These are phyloP conservation scores for Phytopythium chamaehyphon DNA, from an alignment of 352 stramenopile species.

Conservation along the genomic window DNA sequence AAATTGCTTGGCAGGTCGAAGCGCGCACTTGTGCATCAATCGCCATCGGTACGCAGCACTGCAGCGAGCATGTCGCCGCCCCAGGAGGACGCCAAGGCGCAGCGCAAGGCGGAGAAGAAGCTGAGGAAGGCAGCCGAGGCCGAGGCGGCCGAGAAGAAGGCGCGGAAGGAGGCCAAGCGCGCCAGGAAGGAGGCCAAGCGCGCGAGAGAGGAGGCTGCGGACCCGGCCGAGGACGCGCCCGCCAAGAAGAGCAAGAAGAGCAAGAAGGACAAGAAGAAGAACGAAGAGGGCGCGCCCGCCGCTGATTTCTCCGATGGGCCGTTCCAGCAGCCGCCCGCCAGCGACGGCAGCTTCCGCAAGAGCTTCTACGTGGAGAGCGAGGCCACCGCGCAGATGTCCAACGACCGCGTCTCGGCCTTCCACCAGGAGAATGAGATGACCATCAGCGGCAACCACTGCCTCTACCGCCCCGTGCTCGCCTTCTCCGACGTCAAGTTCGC, in stretches of 20 bases:
- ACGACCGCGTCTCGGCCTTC: constrained; percentile 81
- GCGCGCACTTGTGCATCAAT: not conserved
- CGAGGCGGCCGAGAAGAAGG: constrained; percentile 21
- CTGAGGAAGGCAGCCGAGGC: constrained; percentile 28
- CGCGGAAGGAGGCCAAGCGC: constrained; percentile 17
- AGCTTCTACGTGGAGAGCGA: constrained; percentile 80
- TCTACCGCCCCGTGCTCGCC: constrained; percentile 80
- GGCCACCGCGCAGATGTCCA: constrained; percentile 65
- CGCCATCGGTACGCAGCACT: constrained; percentile 6
- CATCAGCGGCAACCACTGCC: constrained; percentile 80
- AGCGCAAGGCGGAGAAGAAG: constrained; percentile 45
- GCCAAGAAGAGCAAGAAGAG: constrained; percentile 23
- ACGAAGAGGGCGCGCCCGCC: constrained; percentile 41
- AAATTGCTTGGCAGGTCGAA: too few species aligned
- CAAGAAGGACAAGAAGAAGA: constrained; percentile 47
- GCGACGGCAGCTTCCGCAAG: constrained; percentile 78
- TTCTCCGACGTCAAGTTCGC: constrained; percentile 72
- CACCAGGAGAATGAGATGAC: constrained; percentile 85
- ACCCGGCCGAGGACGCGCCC: constrained; percentile 14
- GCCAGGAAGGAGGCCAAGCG: constrained; percentile 11
- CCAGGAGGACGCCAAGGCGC: constrained; percentile 27
- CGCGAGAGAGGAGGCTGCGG: constrained; percentile 20
- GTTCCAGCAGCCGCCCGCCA: constrained; percentile 64
- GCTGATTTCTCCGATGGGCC: constrained; percentile 65
- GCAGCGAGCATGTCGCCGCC: constrained; percentile 11